Base-by-base conservation (phyloP, 202 grass and related monocot species). In the Setaria viridis region DNA sequence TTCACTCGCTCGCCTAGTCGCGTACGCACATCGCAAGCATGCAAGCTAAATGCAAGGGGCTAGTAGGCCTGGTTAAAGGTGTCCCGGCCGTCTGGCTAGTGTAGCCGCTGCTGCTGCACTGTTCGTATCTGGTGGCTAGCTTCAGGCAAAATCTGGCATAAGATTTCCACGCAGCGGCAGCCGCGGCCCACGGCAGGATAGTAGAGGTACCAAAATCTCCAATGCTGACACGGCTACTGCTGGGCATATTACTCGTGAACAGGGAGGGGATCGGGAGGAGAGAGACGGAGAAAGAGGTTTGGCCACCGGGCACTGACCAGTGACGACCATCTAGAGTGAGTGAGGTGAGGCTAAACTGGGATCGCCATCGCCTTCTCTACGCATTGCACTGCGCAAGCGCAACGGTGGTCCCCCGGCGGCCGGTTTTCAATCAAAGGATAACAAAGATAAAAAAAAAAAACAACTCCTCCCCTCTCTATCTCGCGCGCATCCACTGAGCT, bases 321-420 rank as follows among this genome's bases (percentile, higher is more conserved):
- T 14, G 39, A 3, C 21, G 43, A 46, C 35, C 35, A 33, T 68
- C 34, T n/a, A 68, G 43, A 19, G 20, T 58, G 60, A 25, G 39
- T 1, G 66, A 54, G 19, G 45, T 19, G 59, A 74, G 57, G 20
- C 20, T 59, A 8, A 59, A 25, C 48, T 55, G 25, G 20, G 17
- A 21, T n/a, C 3, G 42, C 63, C 54, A 21, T n/a, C 3, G 42
- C 63, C 54, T 51, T 63, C 80, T 45, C 21, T 19, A 51, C 30
- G 35, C 21, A 72, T 19, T 9, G 58, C 19, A 51, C 37, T 20
- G n/a, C 20, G 25, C 53, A 25, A 9, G 63, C n/a, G 49, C 14
- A 8, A 56, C 35, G 50, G 81, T 91, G 85, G 89, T 78, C 85
- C 85, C 85, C 85, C 75, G 53, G 12, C 20, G 74, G 80, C 85